phyloP scores from a whole-genome alignment of 2,329 filamentous ascomycete species.

The Apiospora phragmitis region DNA sequence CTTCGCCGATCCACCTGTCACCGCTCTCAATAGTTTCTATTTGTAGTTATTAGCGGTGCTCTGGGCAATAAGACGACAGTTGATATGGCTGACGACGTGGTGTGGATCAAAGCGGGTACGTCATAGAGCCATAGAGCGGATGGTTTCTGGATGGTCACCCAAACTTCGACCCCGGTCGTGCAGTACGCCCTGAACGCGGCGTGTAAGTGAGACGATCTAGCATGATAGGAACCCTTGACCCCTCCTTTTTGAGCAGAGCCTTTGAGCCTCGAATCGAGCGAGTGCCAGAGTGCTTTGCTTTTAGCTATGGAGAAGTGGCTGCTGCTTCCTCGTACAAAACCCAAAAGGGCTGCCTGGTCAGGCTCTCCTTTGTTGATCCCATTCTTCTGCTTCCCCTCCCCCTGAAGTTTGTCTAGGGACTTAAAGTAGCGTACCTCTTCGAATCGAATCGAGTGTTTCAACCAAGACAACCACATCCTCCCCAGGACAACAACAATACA shows the following conservation, averaged over 20 bases:
- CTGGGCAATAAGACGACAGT: background rate
- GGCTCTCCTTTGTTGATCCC: background rate
- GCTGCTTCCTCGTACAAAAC: slow-evolving; percentile 1
- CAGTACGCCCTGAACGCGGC: slow-evolving; percentile 2
- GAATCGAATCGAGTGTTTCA: background rate
- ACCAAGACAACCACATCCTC: background rate
- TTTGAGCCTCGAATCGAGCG: background rate
- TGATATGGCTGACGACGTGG: slow-evolving; percentile 1
- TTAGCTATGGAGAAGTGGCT: background rate
- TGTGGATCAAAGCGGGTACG: slow-evolving; percentile 4
- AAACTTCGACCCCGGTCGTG: slow-evolving; percentile 4
- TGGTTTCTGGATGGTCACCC: background rate
- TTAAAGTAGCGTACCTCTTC: background rate
- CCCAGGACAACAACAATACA: background rate
- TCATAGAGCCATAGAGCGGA: too few species aligned
- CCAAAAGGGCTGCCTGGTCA: background rate
- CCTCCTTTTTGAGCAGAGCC: background rate
- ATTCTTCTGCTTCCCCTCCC: background rate
- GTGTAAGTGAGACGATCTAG: slow-evolving; percentile 8
- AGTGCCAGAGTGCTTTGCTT: background rate
- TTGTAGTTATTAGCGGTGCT: background rate
- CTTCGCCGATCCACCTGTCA: background rate
- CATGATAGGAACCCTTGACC: background rate
- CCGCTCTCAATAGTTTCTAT: background rate
- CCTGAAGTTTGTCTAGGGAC: background rate